Evolutionary conservation across 345 rosid species (phyloP), one percentile per base, ranked within the genome.

Genomic region (Boechera divaricarpa): DNA sequence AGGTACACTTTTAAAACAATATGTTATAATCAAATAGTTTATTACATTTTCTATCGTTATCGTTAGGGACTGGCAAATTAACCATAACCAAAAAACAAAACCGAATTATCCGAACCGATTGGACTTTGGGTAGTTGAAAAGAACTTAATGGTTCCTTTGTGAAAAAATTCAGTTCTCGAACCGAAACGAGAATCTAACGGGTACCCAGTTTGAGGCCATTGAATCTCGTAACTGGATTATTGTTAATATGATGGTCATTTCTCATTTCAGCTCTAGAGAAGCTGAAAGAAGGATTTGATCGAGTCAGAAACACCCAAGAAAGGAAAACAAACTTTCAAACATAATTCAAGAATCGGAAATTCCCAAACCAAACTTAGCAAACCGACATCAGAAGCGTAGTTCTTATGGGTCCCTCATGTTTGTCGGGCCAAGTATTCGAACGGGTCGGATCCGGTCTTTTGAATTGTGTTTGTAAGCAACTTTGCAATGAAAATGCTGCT

Each of bases 291-390:
- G 77, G 89, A 88, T 85, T 82, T 36, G 5, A 87, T 90, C 66
- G 89, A 88, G 78, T 83, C 91, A 55, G 94, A 91, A 82, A 82
- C 81, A 66, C 83, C 90, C 3, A 82, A 77, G 77, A 89, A 86
- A 81, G 83, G 82, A 51, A 83, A 80, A 83, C 26, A 36, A 75
- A 77, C 81, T 74, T 82, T 69, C 76, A 90, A 77, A 66, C 82
- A 79, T 24, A 67, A 66, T 73, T 73, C 85, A 57, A 81, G 71
- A 78, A 65, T 75, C 59, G 63, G 49, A 71, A 82, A 74, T 77
- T 54, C 45, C 68, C 76, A 72, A 74, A 49, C 54, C 36, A 69
- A 79, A 49, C 36, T 4, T n/a, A 78, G 32, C 49, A 31, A 54
- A 68, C 18, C 59, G 21, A 36, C 72, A 71, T 64, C 67, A 4